phyloP scores from a whole-genome alignment of 2,329 filamentous ascomycete genomes.

The Cladorrhinum sp. region DNA sequence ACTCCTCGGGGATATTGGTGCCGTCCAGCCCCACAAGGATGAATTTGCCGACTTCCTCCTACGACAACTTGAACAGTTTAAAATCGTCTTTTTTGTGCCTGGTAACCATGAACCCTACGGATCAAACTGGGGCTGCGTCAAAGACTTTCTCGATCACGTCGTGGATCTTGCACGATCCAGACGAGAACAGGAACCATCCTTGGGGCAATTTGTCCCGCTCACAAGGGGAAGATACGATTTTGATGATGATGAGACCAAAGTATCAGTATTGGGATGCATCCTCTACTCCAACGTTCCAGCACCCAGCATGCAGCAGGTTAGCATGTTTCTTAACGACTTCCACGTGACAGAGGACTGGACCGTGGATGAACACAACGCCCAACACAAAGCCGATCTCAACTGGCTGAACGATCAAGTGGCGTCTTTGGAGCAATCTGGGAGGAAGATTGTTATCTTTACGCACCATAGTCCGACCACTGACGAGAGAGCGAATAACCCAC shows the following conservation, averaged over 20 bases:
- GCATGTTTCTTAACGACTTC: conserved; percentile 42
- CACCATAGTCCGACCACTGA: conserved; percentile 28
- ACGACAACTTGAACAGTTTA: conserved; percentile 47
- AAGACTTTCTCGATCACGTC: conserved; percentile 32
- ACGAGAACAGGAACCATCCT: conserved; percentile 18
- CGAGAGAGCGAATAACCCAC: conserved; percentile 18
- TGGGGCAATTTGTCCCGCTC: conserved; percentile 42
- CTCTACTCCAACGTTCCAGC: conserved; percentile 39
- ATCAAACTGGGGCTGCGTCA: conserved; percentile 37
- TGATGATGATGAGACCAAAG: conserved; percentile 28
- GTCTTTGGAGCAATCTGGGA: neutral
- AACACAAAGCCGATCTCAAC: conserved; percentile 25
- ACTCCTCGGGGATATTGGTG: conserved; percentile 56
- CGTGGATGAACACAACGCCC: conserved; percentile 23
- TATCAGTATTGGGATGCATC: conserved; percentile 44
- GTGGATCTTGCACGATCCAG: neutral
- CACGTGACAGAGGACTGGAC: conserved; percentile 35
- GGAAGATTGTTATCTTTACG: conserved; percentile 23
- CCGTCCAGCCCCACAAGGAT: conserved; percentile 38
- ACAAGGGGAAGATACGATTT: conserved; percentile 41
- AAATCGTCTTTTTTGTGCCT: conserved; percentile 48
- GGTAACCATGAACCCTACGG: conserved; percentile 58
- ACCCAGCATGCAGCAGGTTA: conserved; percentile 32
- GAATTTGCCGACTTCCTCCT: conserved; percentile 47
- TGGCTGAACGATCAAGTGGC: conserved; percentile 30